A percentile compares a stretch with the other conserved stretches of the same genome.
These are phyloP conservation scores for Phytophthora boehmeriae DNA, from an alignment of 352 stramenopile genomes.

Conservation along the genomic window DNA sequence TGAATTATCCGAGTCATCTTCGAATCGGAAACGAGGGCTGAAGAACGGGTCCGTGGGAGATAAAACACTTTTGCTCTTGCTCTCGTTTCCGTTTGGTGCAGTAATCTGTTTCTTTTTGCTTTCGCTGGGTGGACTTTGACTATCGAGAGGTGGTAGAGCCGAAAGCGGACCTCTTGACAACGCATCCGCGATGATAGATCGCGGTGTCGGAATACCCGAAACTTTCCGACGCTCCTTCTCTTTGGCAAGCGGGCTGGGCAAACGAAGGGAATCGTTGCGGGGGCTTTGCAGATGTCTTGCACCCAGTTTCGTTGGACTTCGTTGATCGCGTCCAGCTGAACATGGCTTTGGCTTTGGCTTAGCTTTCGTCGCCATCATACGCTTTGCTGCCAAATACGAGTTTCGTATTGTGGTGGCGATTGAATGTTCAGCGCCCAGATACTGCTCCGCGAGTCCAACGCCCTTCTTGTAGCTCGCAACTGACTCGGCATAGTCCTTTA, in stretches of 20 bases:
- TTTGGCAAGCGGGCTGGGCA: constrained; percentile 58
- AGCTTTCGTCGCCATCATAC: constrained; percentile 43
- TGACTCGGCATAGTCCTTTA: constrained; percentile 88
- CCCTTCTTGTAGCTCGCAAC: constrained; percentile 93
- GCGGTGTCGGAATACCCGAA: constrained; percentile 41
- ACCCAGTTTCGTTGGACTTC: constrained; percentile 35
- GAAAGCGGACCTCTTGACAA: constrained; percentile 42
- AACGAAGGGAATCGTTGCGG: constrained; percentile 34
- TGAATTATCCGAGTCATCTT: constrained; percentile 11
- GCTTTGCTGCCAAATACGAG: constrained; percentile 85
- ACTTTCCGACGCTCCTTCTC: constrained; percentile 38
- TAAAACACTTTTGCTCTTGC: constrained; percentile 12
- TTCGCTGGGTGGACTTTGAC: constrained; percentile 12
- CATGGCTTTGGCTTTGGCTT: constrained; percentile 17
- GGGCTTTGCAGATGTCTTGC: constrained; percentile 44
- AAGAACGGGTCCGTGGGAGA: constrained; percentile 69
- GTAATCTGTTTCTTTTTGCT: constrained; percentile 20
- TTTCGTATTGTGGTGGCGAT: constrained; percentile 92
- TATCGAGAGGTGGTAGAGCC: constrained; percentile 49
- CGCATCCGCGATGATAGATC: constrained; percentile 61
- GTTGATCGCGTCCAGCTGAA: constrained; percentile 26
- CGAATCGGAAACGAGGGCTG: constrained; percentile 70
- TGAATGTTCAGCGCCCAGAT: constrained; percentile 87
- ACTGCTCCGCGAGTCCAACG: constrained; percentile 88
- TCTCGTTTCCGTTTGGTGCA: constrained; percentile 1